These are phyloP conservation scores for Gaultheria prostrata DNA, from an alignment of 148 eudicot genomes.

Conservation along the genomic window DNA sequence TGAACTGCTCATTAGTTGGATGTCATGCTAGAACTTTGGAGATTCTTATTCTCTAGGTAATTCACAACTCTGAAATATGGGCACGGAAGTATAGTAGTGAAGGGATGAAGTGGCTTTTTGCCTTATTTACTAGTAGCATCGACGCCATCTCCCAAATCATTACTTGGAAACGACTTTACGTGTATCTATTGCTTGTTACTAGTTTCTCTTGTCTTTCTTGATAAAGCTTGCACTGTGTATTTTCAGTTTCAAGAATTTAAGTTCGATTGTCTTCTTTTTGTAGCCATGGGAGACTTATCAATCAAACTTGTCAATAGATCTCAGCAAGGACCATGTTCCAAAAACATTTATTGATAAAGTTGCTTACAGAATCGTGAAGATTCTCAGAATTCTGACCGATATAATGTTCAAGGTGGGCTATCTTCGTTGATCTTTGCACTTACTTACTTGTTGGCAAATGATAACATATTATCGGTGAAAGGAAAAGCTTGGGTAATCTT, in stretches of 20 bases:
- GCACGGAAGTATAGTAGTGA: neutral
- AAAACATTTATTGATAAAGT: slow-evolving; percentile 69
- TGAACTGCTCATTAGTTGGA: neutral
- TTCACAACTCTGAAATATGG: neutral
- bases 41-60: neutral
- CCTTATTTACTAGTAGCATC: neutral
- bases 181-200: neutral
- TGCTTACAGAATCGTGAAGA: slow-evolving; percentile 75
- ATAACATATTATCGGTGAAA: neutral
- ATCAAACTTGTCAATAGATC: slow-evolving; percentile 67
- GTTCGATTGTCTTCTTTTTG: slow-evolving; percentile 10
- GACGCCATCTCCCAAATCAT: neutral
- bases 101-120: neutral
- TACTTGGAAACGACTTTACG: neutral
- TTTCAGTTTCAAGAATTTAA: neutral
- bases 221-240: neutral
- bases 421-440: neutral
- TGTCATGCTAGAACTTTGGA: neutral
- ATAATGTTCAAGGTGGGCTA: slow-evolving; percentile 57
- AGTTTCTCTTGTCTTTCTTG: neutral
- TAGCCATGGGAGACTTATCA: slow-evolving; percentile 82
- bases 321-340: slow-evolving; percentile 73
- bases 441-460: neutral
- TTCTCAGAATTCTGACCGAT: slow-evolving; percentile 75
- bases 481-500: neutral